Evolutionary conservation across 2,329 filamentous ascomycete species (phyloP).

Genomic region (Fusarium domesticum): DNA sequence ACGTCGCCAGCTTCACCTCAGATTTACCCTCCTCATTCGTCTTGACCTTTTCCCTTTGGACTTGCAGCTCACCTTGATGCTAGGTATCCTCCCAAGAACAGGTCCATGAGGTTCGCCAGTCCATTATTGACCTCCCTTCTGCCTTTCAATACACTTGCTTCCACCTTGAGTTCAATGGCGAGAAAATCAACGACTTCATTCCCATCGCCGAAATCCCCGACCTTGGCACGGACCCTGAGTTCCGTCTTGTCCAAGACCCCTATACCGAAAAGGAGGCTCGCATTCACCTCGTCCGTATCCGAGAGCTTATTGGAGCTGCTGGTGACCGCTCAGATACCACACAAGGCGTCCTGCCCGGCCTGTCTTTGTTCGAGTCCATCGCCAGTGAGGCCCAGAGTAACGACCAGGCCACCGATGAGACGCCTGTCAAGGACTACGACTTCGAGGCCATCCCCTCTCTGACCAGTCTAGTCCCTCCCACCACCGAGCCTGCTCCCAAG

Average conservation of each 20-base stretch:
- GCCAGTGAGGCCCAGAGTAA: conserved; percentile 47
- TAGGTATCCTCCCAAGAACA: conserved; percentile 92
- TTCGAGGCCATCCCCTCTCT: conserved; percentile 68
- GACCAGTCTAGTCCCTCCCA: conserved; percentile 66
- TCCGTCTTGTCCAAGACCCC: conserved; percentile 84
- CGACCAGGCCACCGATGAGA: conserved; percentile 31
- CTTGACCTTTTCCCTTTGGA: conserved; percentile 6
- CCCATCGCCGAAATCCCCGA: conserved; percentile 85
- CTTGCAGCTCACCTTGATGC: conserved; percentile 15
- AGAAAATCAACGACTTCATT: conserved; percentile 92
- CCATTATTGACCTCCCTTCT: conserved; percentile 86
- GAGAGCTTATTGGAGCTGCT: conserved; percentile 89
- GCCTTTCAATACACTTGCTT: conserved; percentile 99
- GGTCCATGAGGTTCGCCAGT: conserved; percentile 94
- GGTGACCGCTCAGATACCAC: conserved; percentile 84
- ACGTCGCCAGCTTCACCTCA: conserved; percentile 38
- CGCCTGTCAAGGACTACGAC: conserved; percentile 66
- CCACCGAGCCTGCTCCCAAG: conserved; percentile 70
- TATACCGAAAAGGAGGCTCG: conserved; percentile 98
- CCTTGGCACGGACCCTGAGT: conserved; percentile 71
- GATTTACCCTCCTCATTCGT: too few species aligned
- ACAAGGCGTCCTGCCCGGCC: conserved; percentile 79
- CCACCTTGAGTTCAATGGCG: conserved; percentile 86
- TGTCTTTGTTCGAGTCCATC: conserved; percentile 83
- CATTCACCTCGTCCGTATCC: conserved; percentile 85